Conservation (phyloP, 2,329 filamentous ascomycete genomes). For the Colletotrichum sp. region DNA sequence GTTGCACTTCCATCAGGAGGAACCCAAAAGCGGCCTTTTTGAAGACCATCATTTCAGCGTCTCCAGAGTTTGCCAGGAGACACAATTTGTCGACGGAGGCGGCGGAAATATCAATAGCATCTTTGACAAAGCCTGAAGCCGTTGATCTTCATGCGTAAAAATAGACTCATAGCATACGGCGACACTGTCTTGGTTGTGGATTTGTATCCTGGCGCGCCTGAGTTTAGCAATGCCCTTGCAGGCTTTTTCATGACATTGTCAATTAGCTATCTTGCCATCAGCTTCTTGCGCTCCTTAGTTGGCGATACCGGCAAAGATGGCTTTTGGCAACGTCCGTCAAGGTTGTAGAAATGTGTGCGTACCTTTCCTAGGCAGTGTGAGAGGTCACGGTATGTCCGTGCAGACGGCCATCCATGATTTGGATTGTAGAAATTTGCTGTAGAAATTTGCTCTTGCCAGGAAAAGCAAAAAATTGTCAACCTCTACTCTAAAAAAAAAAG, state of each 20-base stretch:
- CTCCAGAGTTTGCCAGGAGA: not conserved
- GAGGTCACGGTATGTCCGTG: not conserved
- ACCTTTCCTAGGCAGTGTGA: not conserved
- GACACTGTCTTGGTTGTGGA: not conserved
- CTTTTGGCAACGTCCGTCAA: not conserved
- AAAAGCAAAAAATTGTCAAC: not conserved
- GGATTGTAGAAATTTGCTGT: not conserved
- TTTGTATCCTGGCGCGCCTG: not conserved
- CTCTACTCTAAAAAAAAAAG: not conserved
- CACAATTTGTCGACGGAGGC: not conserved
- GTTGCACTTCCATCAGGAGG: not conserved
- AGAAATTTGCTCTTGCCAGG: not conserved
- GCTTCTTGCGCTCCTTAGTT: no score
- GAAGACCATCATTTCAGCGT: not conserved
- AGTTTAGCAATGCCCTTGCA: rapidly evolving
- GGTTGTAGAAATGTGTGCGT: not conserved
- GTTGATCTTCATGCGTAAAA: not conserved
- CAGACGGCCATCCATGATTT: not conserved
- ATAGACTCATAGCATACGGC: not conserved
- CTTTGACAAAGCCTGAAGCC: not conserved
- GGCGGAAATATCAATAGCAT: not conserved
- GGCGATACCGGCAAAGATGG: not conserved
- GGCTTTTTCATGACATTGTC: rapidly evolving
- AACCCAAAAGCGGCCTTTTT: not conserved
- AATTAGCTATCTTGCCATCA: rapidly evolving